Evolutionary conservation across 2,329 filamentous ascomycete species (phyloP), one percentile per base, ranked within the genome.

Genomic region (Chrysoporthe deuterocubensis): DNA sequence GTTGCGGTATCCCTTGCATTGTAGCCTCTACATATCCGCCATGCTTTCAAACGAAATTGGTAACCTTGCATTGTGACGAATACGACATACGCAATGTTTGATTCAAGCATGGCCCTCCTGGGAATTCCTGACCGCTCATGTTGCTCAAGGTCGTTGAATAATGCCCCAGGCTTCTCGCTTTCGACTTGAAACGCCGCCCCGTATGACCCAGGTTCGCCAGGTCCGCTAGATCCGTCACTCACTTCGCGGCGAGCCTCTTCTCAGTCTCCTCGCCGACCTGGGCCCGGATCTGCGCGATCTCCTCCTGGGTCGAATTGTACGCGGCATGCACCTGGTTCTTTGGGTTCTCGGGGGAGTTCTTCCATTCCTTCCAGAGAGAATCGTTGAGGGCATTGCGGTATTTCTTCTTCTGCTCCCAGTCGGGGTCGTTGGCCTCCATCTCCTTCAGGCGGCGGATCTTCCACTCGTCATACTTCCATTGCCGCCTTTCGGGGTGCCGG

Each of bases 271-370:
- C 76, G 81, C 85, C 90, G 82, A 97, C 92, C 66, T 84, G 79
- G 54, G 88, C 82, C 76, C 83, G 87, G 68, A 94, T 81, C 61
- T 87, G 84, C 61, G 84, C 84, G 57, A 97, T 75, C 74, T 99
- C 95, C 4, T 93, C 92, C 79, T 88, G 91, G 32, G 85, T 87
- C 65, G 92, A 88, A 79, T 99, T 92, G 80, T 93, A 96, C 3
- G 84, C 79, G 2, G 89, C 92, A 63, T 83, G 88, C 18, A 90
- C 89, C 81, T 97, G 93, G 81, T 97, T 97, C 82, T 97, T 96
- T 16, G 96, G 96, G 79, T 99, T 99, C 74, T 98, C 95, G 1
- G 92, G 90, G 75, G 92, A 92, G 84, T 93, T 96, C 80, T 97
- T 92, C 78, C 97, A 99, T 82, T 98, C 96, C 84, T 97, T 96